Conservation (phyloP, 2,329 filamentous ascomycete genomes). For the Phaeosphaeriaceae sp. region DNA sequence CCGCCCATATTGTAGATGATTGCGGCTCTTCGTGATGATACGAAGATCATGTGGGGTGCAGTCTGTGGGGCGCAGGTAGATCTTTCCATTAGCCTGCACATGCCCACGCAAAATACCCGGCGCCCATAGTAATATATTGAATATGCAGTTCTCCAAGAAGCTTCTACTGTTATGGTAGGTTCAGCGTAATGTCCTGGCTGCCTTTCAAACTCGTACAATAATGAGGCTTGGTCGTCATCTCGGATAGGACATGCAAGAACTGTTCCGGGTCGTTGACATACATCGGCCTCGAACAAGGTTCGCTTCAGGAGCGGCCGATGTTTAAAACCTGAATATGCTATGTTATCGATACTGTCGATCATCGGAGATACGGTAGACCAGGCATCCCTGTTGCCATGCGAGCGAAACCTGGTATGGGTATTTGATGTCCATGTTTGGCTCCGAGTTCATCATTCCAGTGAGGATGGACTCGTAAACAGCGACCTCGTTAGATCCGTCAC, state of each 20-base stretch:
- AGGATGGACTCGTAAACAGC: background rate
- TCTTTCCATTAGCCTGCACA: conserved; percentile 42
- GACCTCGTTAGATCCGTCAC: background rate
- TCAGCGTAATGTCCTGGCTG: background rate
- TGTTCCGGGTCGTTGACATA: background rate
- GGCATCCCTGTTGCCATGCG: background rate
- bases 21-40: conserved; percentile 20
- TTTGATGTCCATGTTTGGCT: background rate
- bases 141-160: background rate
- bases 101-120: conserved; percentile 29
- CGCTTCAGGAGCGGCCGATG: background rate
- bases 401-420: background rate
- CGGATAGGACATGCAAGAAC: background rate
- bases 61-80: conserved; percentile 21
- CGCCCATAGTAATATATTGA: conserved; percentile 17
- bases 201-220: too few relatives aligned
- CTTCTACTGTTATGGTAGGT: background rate
- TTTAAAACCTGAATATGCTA: background rate
- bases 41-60: conserved; percentile 34
- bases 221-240: too few relatives aligned
- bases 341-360: background rate
- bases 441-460: background rate
- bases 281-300: background rate
- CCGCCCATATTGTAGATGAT: conserved; percentile 25
- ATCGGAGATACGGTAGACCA: background rate